Conservation (phyloP, 2,329 filamentous ascomycete species). For the Zymoseptoria tritici region DNA sequence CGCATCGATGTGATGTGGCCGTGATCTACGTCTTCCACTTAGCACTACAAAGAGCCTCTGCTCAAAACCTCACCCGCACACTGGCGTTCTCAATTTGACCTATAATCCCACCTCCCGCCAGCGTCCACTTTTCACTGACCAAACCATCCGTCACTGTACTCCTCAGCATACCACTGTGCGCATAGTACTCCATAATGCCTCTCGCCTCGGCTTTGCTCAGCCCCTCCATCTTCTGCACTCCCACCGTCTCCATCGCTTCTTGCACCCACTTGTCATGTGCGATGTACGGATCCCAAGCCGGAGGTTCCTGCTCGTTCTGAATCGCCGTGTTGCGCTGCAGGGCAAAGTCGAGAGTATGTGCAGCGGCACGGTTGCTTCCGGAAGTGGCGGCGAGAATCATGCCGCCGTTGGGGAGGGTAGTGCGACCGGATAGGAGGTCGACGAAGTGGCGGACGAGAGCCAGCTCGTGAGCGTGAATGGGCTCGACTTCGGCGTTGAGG, state of each 20-base stretch:
- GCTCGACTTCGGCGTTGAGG: conserved; percentile 59
- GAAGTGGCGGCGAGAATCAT: conserved; percentile 68
- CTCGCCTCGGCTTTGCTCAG: conserved; percentile 68
- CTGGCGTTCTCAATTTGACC: conserved; percentile 74
- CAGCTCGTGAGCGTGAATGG: conserved; percentile 81
- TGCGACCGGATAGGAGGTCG: conserved; percentile 58
- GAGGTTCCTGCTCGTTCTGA: conserved; percentile 26
- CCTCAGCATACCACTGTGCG: conserved; percentile 71
- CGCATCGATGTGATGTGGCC: neutral
- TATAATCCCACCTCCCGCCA: conserved; percentile 72
- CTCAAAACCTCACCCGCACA: conserved; percentile 36
- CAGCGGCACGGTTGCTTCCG: conserved; percentile 50
- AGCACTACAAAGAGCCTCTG: neutral
- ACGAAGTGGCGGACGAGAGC: conserved; percentile 67
- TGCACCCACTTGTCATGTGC: conserved; percentile 47
- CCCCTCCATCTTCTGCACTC: conserved; percentile 53
- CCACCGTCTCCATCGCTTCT: conserved; percentile 37
- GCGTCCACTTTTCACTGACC: conserved; percentile 75
- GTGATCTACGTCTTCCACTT: neutral
- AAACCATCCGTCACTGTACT: conserved; percentile 60
- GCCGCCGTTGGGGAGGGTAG: conserved; percentile 61
- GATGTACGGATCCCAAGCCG: conserved; percentile 45
- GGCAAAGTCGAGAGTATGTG: conserved; percentile 12
- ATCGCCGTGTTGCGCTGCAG: conserved; percentile 11
- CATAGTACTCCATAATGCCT: conserved; percentile 87